Conservation (phyloP, 768 basidiomycete genomes). For the Sporobolomyces pararoseus region DNA sequence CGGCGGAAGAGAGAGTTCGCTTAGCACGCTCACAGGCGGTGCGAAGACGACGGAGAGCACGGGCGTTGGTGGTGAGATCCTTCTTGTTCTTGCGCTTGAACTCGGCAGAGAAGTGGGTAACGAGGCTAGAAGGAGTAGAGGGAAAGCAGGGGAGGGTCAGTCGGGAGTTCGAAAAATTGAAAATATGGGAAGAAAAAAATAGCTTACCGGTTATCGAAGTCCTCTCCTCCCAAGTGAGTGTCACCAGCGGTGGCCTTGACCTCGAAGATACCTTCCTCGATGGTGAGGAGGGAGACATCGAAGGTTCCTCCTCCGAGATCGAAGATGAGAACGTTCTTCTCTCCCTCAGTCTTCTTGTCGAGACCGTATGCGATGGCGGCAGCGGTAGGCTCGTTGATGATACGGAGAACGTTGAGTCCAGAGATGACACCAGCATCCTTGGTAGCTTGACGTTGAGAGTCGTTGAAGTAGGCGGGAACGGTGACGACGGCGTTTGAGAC, state of each 20-base stretch:
- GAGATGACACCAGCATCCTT: conserved; percentile 95
- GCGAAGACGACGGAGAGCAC: conserved; percentile 93
- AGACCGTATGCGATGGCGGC: conserved; percentile 98
- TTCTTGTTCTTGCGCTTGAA: conserved; percentile 99
- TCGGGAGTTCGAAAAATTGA: neutral
- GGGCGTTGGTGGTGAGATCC: conserved; percentile 84
- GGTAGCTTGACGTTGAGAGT: conserved; percentile 96
- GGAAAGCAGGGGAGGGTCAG: neutral
- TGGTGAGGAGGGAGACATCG: conserved; percentile 92
- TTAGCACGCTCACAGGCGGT: conserved; percentile 98
- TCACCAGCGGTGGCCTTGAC: conserved; percentile 98
- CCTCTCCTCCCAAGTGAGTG: conserved; percentile 96
- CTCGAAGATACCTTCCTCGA: conserved; percentile 96
- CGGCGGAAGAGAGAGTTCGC: conserved; percentile 92
- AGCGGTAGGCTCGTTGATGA: conserved; percentile 98
- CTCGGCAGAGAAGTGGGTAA: conserved; percentile 93
- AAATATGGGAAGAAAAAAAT: neutral
- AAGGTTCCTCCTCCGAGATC: conserved; percentile 73
- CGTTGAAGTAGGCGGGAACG: conserved; percentile 96
- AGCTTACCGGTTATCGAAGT: conserved; percentile 79
- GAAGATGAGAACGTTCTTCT: conserved; percentile 74
- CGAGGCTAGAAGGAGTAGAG: conserved; percentile 54
- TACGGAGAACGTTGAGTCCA: conserved; percentile 91
- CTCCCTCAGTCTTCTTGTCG: conserved; percentile 83
- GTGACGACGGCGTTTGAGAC: conserved; percentile 62